Evolutionary conservation across 345 rosid species (phyloP).

Genomic region (Eucalyptus globulus): DNA sequence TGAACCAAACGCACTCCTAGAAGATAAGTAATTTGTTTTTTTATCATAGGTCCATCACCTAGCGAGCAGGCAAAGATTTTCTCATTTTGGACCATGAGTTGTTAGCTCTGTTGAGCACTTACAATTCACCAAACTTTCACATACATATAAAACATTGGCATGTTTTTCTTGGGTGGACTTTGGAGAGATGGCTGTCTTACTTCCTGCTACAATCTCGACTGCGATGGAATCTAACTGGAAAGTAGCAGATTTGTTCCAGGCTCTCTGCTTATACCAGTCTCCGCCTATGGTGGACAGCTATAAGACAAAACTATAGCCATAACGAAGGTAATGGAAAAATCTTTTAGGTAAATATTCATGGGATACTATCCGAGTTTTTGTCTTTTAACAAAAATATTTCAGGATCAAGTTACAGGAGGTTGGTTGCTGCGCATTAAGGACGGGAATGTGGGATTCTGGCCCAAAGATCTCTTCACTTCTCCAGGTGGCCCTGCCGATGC

Average conservation of each 20-base stretch:
- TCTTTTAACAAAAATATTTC: not conserved
- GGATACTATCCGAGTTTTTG: not conserved
- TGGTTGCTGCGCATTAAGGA: not conserved
- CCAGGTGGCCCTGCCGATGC: not conserved
- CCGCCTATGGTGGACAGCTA: constrained; percentile 3
- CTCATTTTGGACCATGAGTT: constrained; percentile 21
- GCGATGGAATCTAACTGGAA: constrained; percentile 18
- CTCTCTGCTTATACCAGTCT: not conserved
- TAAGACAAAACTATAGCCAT: not conserved
- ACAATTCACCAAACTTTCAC: not conserved
- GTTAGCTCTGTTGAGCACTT: too few relatives aligned
- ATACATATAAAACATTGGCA: not conserved
- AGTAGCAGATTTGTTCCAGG: not conserved
- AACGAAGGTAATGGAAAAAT: not conserved
- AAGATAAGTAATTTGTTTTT: not conserved
- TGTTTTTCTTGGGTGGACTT: not conserved
- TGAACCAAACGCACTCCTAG: too few relatives aligned
- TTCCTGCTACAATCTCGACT: constrained; percentile 9
- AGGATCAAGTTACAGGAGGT: not conserved
- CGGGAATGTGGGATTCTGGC: not conserved
- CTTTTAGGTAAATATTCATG: not conserved
- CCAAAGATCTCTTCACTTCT: not conserved
- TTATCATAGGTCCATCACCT: not conserved
- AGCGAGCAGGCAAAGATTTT: not conserved
- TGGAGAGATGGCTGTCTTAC: constrained; percentile 1